Evolutionary conservation across 2,329 filamentous ascomycete genomes (phyloP), one percentile per base, ranked within the genome.

Genomic region (Corynespora cassiicola): DNA sequence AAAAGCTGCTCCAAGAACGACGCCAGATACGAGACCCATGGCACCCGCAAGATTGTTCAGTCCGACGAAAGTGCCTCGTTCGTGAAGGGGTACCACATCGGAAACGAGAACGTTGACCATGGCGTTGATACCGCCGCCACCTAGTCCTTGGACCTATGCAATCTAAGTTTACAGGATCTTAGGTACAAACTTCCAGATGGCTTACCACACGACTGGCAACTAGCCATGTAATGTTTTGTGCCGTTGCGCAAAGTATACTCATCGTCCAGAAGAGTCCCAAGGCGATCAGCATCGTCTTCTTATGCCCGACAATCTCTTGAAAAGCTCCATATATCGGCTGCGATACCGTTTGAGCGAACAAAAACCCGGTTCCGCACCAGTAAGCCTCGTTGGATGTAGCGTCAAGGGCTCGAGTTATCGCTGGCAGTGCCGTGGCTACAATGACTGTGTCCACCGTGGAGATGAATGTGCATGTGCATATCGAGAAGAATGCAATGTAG

Each of bases 71-170:
- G 24, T 30, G 8, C 34, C 34, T 7, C 34, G 34, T 7, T 37
- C 34, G 17, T 30, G 24, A 11, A 37, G 25, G 10, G 34, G 34
- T 7, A 29, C 34, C 24, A 28, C 21, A 30, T 37, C 34, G 7
- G 34, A 19, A 7, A 37, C 25, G 5, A 29, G 15, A 12, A 29
- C 34, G 11, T 30, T 37, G 8, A 37, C 34, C 34, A 37, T 37
- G 7, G 34, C 34, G 17, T 37, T 37, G 17, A 29, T 30, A 15
- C 34, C 34, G 14, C 34, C 25, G 10, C 24, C 34, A 8, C 24
- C 34, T 10, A 37, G 9, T 8, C 34, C 34, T 30, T 37, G 34
- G n/a, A 37, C n/a, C 32, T 36, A 24, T 7, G 25, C n/a, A n/a
- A n/a, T n/a, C n/a, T n/a, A n/a, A n/a, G n/a, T n/a, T n/a, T n/a